Base-by-base conservation (phyloP, 23 red algal genomes). In the Pyropia haitanensis region DNA sequence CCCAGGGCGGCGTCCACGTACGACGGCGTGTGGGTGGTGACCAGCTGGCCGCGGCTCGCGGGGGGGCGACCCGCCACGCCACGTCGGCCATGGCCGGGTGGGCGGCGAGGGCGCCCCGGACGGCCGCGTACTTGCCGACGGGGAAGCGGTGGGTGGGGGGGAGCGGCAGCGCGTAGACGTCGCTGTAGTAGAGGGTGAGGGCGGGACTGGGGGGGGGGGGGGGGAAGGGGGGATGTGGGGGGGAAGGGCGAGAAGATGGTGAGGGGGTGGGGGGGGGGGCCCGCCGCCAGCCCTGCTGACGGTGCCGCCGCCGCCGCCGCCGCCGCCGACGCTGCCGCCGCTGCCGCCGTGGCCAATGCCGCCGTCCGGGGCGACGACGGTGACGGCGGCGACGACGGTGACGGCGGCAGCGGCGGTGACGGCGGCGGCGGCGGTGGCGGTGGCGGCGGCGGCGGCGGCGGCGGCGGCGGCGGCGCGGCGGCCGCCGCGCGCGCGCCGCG, bases 101-200 rank as follows among this genome's bases (percentile, higher is more conserved):
- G n/a, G 62, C 29, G 39, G 77, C 62, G 27, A 88, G 61, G 3
- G 56, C 65, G 24, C 50, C 31, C 17, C 82, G 61, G 10, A 88
- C 65, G 22, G 77, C 14, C 30, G 53, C 32, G 51, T 88, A 88
- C 28, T 88, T 88, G 17, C 60, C 63, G 72, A 78, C 71, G 0
- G 82, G 82, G 51, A 88, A 88, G 17, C 82, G 82, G 23, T 88
- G 82, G 22, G 60, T 69, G 29, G 72, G 71, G 2, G 82, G 82
- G 7, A 88, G 82, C 32, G 72, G 58, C 8, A 77, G 60, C 4
- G 23, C 14, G 50, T 75, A 77, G 10, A 71, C 56, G 46, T 88
- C 82, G 19, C 71, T 68, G 59, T 70, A 77, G 82, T 77, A 88
- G 25, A 88, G 60, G 67, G 46, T 20, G 60, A 17, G 14, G 20